phyloP scores from a whole-genome alignment of 2,329 filamentous ascomycete genomes.

The Alternaria alternata region DNA sequence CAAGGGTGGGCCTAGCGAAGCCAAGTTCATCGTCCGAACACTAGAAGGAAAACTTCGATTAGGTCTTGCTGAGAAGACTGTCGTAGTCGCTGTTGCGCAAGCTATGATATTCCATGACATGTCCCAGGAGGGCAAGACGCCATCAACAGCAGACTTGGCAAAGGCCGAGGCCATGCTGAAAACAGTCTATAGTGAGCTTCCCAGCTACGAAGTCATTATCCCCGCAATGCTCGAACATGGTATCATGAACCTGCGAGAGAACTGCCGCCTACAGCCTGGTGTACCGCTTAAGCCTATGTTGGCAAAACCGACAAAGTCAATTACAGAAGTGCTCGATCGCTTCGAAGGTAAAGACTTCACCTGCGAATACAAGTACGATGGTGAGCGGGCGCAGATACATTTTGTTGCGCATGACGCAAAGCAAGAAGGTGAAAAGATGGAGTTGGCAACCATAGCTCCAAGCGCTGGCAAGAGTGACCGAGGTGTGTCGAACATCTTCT shows the following conservation, averaged over 20 bases:
- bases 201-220: slow-evolving; percentile 93
- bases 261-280: slow-evolving; percentile 90
- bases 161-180: slow-evolving; percentile 88
- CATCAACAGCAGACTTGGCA: slow-evolving; percentile 78
- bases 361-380: slow-evolving; percentile 99
- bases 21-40: slow-evolving; percentile 92
- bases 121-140: slow-evolving; percentile 72
- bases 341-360: slow-evolving; percentile 97
- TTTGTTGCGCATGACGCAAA: slow-evolving; percentile 83
- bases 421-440: slow-evolving; percentile 69
- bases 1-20: slow-evolving; percentile 92
- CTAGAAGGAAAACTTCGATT: slow-evolving; percentile 93
- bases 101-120: slow-evolving; percentile 86
- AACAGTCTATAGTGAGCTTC: slow-evolving; percentile 92
- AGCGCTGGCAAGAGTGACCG: slow-evolving; percentile 72
- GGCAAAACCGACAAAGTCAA: slow-evolving; percentile 97
- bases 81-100: slow-evolving; percentile 88
- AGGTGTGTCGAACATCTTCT: slow-evolving; percentile 93
- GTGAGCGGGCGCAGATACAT: slow-evolving; percentile 97
- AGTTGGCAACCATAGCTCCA: slow-evolving; percentile 67
- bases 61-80: slow-evolving; percentile 89
- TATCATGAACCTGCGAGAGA: slow-evolving; percentile 80
- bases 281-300: slow-evolving; percentile 98
- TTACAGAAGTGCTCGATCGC: slow-evolving; percentile 94
- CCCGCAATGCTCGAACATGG: slow-evolving; percentile 88